A percentile compares a stretch with the other conserved stretches of the same genome.
Conservation (phyloP, 208 protist species). For the Jaenimonas drosophilae region DNA sequence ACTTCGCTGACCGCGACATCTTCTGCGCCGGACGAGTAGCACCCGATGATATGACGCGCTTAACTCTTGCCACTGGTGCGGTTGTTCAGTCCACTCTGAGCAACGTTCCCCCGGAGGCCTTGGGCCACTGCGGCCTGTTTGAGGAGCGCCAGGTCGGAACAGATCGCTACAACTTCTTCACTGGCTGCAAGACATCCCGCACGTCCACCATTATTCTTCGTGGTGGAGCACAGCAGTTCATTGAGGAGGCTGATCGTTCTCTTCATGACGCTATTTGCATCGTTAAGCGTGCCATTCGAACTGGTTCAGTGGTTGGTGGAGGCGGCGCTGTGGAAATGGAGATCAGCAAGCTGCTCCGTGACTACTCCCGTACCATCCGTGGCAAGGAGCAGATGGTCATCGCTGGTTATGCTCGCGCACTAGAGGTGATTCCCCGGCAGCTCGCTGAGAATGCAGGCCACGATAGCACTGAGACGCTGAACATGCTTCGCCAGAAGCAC, state of each 20-base stretch:
- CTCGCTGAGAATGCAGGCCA: conserved; percentile 99
- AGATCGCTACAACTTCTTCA: conserved; percentile 99
- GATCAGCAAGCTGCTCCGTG: conserved; percentile 95
- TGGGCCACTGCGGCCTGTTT: conserved; percentile 97
- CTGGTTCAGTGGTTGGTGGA: conserved; percentile 97
- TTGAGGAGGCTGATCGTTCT: conserved; percentile 99
- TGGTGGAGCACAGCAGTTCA: conserved; percentile 99
- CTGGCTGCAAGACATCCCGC: conserved; percentile 90
- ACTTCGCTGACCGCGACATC: conserved; percentile 99
- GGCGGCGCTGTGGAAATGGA: conserved; percentile 99
- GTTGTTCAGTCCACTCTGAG: conserved; percentile 96
- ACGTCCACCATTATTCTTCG: conserved; percentile 93
- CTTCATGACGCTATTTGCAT: conserved; percentile 99
- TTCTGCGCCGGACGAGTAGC: conserved; percentile 99
- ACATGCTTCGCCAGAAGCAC: conserved; percentile 98
- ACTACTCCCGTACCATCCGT: conserved; percentile 94
- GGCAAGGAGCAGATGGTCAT: conserved; percentile 99
- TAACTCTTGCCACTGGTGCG: conserved; percentile 95
- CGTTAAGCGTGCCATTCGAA: conserved; percentile 95
- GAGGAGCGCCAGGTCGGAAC: conserved; percentile 99
- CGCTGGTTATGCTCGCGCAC: conserved; percentile 96
- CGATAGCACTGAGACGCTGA: conserved; percentile 99
- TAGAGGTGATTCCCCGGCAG: conserved; percentile 99
- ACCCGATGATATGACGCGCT: conserved; percentile 92
- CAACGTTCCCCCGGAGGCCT: conserved; percentile 86